Conservation (phyloP, 1,139 yeast species). For the Wickerhamomyces sp. region DNA sequence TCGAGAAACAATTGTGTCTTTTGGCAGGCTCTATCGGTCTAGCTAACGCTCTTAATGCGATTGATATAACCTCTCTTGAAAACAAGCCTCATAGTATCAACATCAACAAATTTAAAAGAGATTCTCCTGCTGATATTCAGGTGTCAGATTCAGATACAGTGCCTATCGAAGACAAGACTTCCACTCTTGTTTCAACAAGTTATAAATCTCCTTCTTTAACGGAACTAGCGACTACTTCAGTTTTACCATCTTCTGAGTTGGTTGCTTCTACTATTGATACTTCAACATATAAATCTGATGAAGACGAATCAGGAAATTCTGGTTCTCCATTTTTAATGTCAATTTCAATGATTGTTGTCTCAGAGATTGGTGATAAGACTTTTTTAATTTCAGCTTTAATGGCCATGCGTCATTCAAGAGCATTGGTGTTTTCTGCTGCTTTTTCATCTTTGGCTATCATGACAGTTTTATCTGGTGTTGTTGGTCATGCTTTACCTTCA, state of each 20-base stretch:
- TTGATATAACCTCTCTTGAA: neutral
- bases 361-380: constrained; percentile 97
- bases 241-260: no score
- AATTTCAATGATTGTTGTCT: constrained; percentile 80
- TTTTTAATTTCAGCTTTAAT: constrained; percentile 93
- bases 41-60: neutral
- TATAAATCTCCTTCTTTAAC: neutral
- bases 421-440: constrained; percentile 82
- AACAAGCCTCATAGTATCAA: constrained; percentile 2
- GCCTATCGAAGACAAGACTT: constrained; percentile 12
- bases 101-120: constrained; percentile 8
- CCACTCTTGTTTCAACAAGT: no score
- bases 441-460: constrained; percentile 81
- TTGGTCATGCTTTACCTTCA: constrained; percentile 89
- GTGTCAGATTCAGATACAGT: constrained; percentile 14
- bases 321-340: constrained; percentile 54
- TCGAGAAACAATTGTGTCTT: neutral
- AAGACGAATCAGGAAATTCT: constrained; percentile 1
- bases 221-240: neutral
- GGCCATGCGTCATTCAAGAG: constrained; percentile 92
- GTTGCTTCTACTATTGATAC: neutral
- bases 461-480: constrained; percentile 86
- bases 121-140: constrained; percentile 15
- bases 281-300: neutral
- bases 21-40: neutral